phyloP scores from a whole-genome alignment of 805 yeast genomes.

The Candida succiphila region DNA sequence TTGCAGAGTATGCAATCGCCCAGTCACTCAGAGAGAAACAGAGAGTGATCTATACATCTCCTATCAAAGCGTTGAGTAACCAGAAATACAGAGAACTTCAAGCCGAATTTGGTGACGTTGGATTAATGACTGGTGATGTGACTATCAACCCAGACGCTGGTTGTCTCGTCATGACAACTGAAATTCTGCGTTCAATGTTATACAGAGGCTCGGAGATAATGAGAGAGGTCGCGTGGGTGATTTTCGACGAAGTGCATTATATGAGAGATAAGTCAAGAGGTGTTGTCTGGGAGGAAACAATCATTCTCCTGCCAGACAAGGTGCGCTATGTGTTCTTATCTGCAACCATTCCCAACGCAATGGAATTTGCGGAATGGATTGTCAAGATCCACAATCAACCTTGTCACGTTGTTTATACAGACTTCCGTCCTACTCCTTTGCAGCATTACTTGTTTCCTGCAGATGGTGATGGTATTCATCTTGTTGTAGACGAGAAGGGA shows the following conservation, averaged over 20 bases:
- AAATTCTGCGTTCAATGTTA: slow-evolving; percentile 91
- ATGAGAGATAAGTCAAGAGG: slow-evolving; percentile 98
- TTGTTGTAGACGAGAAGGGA: slow-evolving; percentile 96
- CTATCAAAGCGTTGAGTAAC: slow-evolving; percentile 89
- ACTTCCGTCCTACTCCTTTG: slow-evolving; percentile 96
- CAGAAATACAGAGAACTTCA: slow-evolving; percentile 88
- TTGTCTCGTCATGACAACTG: slow-evolving; percentile 98
- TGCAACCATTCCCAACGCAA: slow-evolving; percentile 96
- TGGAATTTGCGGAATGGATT: slow-evolving; percentile 99
- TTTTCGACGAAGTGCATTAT: slow-evolving; percentile 96
- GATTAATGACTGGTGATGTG: slow-evolving; percentile 98
- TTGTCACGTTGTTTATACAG: slow-evolving; percentile 97
- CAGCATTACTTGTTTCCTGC: slow-evolving; percentile 97
- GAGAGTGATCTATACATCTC: slow-evolving; percentile 91
- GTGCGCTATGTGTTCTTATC: slow-evolving; percentile 90
- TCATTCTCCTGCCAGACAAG: slow-evolving; percentile 89
- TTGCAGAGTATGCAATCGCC: slow-evolving; percentile 95
- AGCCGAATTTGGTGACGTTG: slow-evolving; percentile 94
- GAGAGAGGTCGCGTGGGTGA: slow-evolving; percentile 99
- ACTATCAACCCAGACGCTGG: slow-evolving; percentile 98
- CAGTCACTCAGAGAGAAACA: slow-evolving; percentile 87
- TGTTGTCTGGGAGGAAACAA: slow-evolving; percentile 99
- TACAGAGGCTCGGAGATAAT: slow-evolving; percentile 96
- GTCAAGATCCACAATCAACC: slow-evolving; percentile 93
- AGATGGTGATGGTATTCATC: slow-evolving; percentile 96